Conservation (phyloP, 768 basidiomycete species). For the Psilocybe azurescens region DNA sequence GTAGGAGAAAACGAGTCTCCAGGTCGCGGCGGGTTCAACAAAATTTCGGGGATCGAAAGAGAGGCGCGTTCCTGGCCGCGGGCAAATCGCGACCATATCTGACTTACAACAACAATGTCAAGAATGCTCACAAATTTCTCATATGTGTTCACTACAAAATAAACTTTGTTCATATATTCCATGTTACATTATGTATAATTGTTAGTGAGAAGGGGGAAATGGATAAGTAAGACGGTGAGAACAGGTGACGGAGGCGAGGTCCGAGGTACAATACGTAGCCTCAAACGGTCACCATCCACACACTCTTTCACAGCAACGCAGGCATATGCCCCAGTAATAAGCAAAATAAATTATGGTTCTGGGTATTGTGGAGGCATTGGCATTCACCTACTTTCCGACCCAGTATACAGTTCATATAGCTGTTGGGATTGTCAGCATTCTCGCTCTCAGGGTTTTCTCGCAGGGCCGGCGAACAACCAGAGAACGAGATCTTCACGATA, state of each 20-base stretch:
- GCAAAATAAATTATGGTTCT: constrained; percentile 31
- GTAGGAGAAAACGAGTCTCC: neutral
- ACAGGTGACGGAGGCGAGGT: neutral
- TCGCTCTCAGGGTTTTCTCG: constrained; percentile 60
- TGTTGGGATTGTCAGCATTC: constrained; percentile 46
- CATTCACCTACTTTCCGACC: constrained; percentile 52
- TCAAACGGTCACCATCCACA: constrained; percentile 1
- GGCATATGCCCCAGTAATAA: constrained; percentile 1
- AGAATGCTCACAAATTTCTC: constrained; percentile 4
- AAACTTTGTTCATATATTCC: neutral
- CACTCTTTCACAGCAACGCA: constrained; percentile 6
- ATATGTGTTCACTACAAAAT: neutral
- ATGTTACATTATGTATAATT: neutral
- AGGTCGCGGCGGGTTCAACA: constrained; percentile 10
- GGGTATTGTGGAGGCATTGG: constrained; percentile 29
- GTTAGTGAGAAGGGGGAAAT: neutral
- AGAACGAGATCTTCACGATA: constrained; percentile 77
- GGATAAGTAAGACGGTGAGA: constrained; percentile 6
- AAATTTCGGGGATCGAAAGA: constrained; percentile 20
- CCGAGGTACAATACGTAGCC: constrained; percentile 1
- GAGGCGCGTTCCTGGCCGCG: constrained; percentile 21
- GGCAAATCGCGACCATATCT: constrained; percentile 8
- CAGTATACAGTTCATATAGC: constrained; percentile 62
- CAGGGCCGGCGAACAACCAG: constrained; percentile 75
- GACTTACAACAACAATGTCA: neutral